phyloP scores from a whole-genome alignment of 2,329 filamentous ascomycete genomes.

The Endoconidiophora laricicola region DNA sequence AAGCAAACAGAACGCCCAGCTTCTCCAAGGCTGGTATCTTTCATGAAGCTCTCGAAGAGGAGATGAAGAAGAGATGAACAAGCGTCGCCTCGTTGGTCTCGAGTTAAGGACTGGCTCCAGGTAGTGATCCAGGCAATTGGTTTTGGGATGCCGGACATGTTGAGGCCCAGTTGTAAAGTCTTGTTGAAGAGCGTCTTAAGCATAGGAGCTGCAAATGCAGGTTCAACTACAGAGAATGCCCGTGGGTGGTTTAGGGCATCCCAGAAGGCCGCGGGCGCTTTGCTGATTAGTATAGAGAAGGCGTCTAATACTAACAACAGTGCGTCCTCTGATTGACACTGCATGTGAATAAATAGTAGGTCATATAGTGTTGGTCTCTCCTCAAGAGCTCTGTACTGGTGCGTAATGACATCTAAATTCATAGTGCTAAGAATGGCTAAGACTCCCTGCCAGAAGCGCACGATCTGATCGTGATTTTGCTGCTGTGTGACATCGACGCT shows the following conservation, averaged over 20 bases:
- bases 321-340: constrained; percentile 36
- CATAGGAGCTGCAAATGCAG: constrained; percentile 58
- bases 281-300: constrained; percentile 54
- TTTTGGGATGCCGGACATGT: constrained; percentile 26
- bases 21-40: constrained; percentile 35
- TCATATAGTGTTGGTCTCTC: constrained; percentile 56
- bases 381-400: constrained; percentile 65
- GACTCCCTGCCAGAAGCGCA: constrained; percentile 66
- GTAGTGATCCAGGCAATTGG: constrained; percentile 64
- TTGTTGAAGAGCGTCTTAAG: constrained; percentile 45
- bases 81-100: constrained; percentile 59
- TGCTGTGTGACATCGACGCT: constrained; percentile 24
- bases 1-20: constrained; percentile 45
- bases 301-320: constrained; percentile 54
- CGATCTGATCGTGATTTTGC: constrained; percentile 31
- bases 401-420: constrained; percentile 56
- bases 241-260: constrained; percentile 69
- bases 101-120: constrained; percentile 61
- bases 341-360: constrained; percentile 39
- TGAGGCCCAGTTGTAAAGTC: constrained; percentile 29
- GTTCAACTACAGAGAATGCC: constrained; percentile 65
- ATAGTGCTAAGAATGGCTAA: constrained; percentile 57
- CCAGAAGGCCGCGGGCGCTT: constrained; percentile 71
- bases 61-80: constrained; percentile 65
- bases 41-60: constrained; percentile 48